Conservation (phyloP, 106 monocot genomes). For the Acorus calamus region DNA sequence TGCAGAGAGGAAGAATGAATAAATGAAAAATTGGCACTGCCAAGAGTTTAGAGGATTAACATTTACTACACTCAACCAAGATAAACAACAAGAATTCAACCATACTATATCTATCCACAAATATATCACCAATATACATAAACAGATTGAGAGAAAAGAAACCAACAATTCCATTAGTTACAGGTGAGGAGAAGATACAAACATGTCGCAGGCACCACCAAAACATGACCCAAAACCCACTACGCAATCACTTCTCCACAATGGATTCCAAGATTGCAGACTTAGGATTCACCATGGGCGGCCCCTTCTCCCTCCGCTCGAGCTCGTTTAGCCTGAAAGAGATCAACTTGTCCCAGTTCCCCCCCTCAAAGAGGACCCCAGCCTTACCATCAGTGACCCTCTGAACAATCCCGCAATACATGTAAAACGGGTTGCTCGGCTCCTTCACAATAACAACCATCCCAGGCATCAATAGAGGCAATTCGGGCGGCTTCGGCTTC, state of each 20-base stretch:
- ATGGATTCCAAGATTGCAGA: constrained; percentile 59
- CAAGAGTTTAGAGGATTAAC: too few relatives aligned
- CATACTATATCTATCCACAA: too few relatives aligned
- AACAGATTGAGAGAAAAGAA: too few relatives aligned
- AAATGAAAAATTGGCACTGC: too few relatives aligned
- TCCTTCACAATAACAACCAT: constrained; percentile 95
- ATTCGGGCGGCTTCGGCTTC: constrained; percentile 54
- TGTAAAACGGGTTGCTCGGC: constrained; percentile 49
- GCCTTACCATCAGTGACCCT: constrained; percentile 85
- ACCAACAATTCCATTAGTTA: too few relatives aligned
- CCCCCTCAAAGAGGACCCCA: constrained; percentile 84
- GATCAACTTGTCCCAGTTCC: constrained; percentile 80
- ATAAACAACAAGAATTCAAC: too few relatives aligned
- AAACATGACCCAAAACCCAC: too few relatives aligned
- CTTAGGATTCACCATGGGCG: constrained; percentile 86
- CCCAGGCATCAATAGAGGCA: constrained; percentile 85
- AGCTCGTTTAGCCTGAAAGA: constrained; percentile 70
- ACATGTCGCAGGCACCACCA: too few relatives aligned
- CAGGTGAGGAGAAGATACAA: too few relatives aligned
- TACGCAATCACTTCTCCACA: constrained; percentile 8
- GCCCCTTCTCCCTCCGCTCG: constrained; percentile 86
- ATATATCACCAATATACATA: too few relatives aligned
- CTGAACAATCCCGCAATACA: constrained; percentile 88
- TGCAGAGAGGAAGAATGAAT: too few relatives aligned
- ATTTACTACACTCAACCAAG: too few relatives aligned